Percentiles rank a stretch among this genome's conserved stretches.
These are phyloP conservation scores for Apophysomyces sp. DNA, from an alignment of 371 early-diverging fungal species.

Conservation along the genomic window DNA sequence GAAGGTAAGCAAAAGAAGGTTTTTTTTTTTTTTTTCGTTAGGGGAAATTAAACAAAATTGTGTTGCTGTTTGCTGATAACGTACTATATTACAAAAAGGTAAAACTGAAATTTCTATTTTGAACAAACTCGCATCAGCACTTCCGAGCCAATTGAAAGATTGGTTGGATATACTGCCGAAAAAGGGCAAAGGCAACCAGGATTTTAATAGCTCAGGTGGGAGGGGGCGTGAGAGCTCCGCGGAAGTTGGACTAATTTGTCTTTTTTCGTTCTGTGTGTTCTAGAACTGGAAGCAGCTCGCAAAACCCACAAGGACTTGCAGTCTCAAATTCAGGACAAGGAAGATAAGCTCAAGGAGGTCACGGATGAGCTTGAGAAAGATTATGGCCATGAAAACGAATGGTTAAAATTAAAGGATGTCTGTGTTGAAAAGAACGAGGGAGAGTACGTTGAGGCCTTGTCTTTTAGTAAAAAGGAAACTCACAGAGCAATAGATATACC, in stretches of 20 bases:
- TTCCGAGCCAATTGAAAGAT: constrained; percentile 11
- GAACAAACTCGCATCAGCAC: constrained; percentile 7
- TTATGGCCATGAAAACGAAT: constrained; percentile 61
- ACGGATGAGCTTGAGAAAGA: constrained; percentile 53
- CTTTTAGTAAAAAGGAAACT: neutral
- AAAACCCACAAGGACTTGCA: constrained; percentile 34
- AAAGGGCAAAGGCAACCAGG: neutral
- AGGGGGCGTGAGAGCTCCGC: neutral
- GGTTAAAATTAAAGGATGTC: constrained; percentile 59
- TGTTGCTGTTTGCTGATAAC: too few relatives aligned
- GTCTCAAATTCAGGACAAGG: constrained; percentile 29
- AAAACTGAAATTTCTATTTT: constrained; percentile 7
- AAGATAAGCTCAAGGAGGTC: constrained; percentile 35
- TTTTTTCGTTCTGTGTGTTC: neutral
- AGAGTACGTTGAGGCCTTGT: constrained; percentile 56
- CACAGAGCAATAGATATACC: constrained; percentile 52
- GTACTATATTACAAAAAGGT: constrained; percentile 7
- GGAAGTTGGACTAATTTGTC: neutral
- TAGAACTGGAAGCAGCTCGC: constrained; percentile 42
- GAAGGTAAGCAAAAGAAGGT: constrained; percentile 12
- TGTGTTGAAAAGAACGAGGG: constrained; percentile 71
- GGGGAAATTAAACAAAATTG: too few relatives aligned
- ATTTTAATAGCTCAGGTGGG: constrained; percentile 9
- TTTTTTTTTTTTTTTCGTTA: too few relatives aligned
- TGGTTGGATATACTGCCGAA: neutral